These are phyloP conservation scores for Tolypocladium tundrense DNA, from an alignment of 2,329 filamentous ascomycete genomes.

Conservation along the genomic window DNA sequence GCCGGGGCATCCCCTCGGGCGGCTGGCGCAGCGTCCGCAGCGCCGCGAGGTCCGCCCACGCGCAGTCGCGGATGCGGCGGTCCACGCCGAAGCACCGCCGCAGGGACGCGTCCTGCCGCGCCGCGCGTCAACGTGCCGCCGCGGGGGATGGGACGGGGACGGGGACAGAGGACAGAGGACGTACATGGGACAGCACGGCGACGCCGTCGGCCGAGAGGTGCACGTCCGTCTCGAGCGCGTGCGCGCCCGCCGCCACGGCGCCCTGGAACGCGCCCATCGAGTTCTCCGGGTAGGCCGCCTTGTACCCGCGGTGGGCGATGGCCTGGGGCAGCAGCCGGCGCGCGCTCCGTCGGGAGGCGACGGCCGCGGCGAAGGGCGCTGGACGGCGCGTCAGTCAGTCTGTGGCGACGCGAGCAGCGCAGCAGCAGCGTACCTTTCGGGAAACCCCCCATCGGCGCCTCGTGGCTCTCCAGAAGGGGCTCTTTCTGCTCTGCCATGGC, in stretches of 20 bases:
- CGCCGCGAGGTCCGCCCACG: constrained; percentile 62
- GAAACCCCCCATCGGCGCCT: background rate
- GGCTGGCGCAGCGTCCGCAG: constrained; percentile 59
- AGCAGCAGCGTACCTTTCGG: background rate
- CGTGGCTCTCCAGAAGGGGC: background rate
- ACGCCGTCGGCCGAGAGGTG: constrained; percentile 75
- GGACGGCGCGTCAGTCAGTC: too few species aligned
- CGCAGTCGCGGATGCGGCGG: constrained; percentile 61
- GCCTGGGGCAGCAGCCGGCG: constrained; percentile 47
- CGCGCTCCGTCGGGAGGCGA: constrained; percentile 15
- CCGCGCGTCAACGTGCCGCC: background rate
- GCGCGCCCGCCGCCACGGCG: constrained; percentile 62
- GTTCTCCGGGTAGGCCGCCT: constrained; percentile 73
- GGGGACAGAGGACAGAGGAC: too few species aligned
- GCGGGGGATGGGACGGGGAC: too few species aligned
- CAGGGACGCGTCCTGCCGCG: constrained; percentile 56
- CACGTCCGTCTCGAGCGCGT: constrained; percentile 82
- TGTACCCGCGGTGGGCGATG: constrained; percentile 73
- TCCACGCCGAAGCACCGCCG: constrained; percentile 74
- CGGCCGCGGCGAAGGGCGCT: constrained; percentile 21
- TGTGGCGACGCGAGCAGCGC: too few species aligned
- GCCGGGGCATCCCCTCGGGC: constrained; percentile 59
- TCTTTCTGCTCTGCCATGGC: background rate
- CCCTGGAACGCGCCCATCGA: constrained; percentile 68
- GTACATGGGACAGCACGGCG: constrained; percentile 73